phyloP scores from a whole-genome alignment of 2,329 filamentous ascomycete genomes.

The Pyrenochaeta sp. region DNA sequence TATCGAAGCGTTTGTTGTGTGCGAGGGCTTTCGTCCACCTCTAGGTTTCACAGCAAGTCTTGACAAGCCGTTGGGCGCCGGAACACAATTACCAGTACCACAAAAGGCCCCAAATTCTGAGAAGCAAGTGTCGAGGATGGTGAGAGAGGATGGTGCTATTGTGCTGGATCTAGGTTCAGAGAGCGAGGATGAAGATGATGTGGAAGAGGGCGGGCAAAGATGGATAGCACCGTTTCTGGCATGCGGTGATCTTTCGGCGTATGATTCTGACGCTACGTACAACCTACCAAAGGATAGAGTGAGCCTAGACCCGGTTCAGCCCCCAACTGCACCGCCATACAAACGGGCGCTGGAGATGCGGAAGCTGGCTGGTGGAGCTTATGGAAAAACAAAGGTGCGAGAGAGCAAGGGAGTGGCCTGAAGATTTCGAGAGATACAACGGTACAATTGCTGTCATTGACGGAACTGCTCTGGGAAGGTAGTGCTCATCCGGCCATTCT shows the following conservation, averaged over 20 bases:
- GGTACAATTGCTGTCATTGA: neutral
- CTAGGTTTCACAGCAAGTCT: slow-evolving; percentile 77
- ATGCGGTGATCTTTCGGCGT: slow-evolving; percentile 94
- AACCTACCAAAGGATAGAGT: slow-evolving; percentile 85
- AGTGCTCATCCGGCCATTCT: no score
- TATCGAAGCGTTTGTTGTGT: slow-evolving; percentile 96
- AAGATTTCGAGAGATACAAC: neutral
- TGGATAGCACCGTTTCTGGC: slow-evolving; percentile 98
- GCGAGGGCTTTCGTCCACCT: slow-evolving; percentile 85
- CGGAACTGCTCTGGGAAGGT: neutral
- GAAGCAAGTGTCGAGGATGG: slow-evolving; percentile 33
- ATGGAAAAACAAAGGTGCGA: slow-evolving; percentile 71
- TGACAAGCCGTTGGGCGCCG: slow-evolving; percentile 76
- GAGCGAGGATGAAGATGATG: slow-evolving; percentile 47
- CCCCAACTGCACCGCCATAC: slow-evolving; percentile 94
- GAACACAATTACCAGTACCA: slow-evolving; percentile 60
- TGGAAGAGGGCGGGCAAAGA: slow-evolving; percentile 59
- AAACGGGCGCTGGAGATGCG: slow-evolving; percentile 88
- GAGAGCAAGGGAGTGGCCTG: neutral
- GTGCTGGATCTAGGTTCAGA: slow-evolving; percentile 59
- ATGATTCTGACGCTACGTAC: slow-evolving; percentile 96
- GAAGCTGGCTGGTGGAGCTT: slow-evolving; percentile 77
- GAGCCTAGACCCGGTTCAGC: slow-evolving; percentile 90
- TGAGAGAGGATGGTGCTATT: slow-evolving; percentile 57
- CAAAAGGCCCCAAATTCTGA: slow-evolving; percentile 9